Evolutionary conservation across 495 filamentous ascomycete genomes (phyloP), one percentile per base, ranked within the genome.

Genomic region (Aspergillus sclerotioniger): DNA sequence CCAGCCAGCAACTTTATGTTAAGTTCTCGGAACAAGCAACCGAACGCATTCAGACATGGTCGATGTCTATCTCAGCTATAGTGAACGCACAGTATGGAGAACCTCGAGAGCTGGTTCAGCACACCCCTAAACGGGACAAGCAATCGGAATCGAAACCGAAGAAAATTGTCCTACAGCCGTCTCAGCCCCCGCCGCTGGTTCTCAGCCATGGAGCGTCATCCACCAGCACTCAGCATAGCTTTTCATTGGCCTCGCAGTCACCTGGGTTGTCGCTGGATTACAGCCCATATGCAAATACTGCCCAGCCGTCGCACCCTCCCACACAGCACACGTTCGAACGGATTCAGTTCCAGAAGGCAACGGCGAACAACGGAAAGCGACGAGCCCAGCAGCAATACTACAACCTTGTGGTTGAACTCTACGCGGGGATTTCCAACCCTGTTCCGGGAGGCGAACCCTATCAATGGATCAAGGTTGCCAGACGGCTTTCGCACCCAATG

Each of bases 271-370:
- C 63, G 16, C 51, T 74, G 51, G 75, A 81, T 37, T 83, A 80
- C 51, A 72, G 69, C 49, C 48, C 71, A 13, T 76, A 72, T 43
- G 58, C 66, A 25, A 65, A 62, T n/a, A 62, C 68, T 9, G 57
- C 69, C 12, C 72, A 71, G 25, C 64, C 63, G 3, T 65, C 70
- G 46, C 73, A 75, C 31, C 79, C 80, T 7, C 77, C 80, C 12
- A 69, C 71, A 17, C 68, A 77, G 52, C 67, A 80, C 52, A 89
- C 88, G 1, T 98, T 97, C 67, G 92, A 97, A 63, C 85, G 93
- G 3, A 96, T 97, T 44, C 93, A 98, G 65, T 98, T 98, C 79
- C 96, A 96, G 68, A 90, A 89, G 51, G 94, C 93, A 2, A 98
- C 93, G 1, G 91, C 92, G 4, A 98, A 98, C 75, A 98, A 98